phyloP scores from a whole-genome alignment of 1,284 basidiomycete species.

The Mycocalia duriaeana region DNA sequence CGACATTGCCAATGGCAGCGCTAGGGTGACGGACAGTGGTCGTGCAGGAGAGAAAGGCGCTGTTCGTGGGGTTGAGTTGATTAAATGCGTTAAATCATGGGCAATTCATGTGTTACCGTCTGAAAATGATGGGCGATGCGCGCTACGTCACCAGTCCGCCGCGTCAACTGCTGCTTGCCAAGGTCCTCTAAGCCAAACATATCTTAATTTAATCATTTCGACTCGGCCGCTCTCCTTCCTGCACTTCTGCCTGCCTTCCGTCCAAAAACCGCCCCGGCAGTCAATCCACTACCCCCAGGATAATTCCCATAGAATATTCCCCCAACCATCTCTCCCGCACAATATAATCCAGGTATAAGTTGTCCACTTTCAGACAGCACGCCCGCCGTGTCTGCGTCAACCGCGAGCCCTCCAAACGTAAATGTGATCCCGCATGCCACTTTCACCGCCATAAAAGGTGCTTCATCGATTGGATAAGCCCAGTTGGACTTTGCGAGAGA shows the following conservation, averaged over 20 bases:
- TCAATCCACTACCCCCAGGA: constrained; percentile 65
- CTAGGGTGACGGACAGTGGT: too few species aligned
- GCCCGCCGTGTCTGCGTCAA: constrained; percentile 48
- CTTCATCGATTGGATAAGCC: constrained; percentile 48
- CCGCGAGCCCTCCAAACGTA: constrained; percentile 62
- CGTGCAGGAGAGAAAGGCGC: too few species aligned
- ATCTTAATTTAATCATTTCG: too few species aligned
- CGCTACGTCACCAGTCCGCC: too few species aligned
- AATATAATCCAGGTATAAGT: constrained; percentile 51
- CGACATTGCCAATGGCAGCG: too few species aligned
- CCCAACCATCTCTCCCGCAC: constrained; percentile 64
- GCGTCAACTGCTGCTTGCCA: too few species aligned
- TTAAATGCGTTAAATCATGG: too few species aligned
- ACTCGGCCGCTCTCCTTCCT: constrained; percentile 18
- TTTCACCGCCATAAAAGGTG: constrained; percentile 60
- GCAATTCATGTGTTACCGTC: too few species aligned
- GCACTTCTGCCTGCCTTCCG: constrained; percentile 50
- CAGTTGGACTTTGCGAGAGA: constrained; percentile 48
- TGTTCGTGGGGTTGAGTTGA: too few species aligned
- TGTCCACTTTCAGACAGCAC: constrained; percentile 42
- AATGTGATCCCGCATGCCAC: constrained; percentile 67
- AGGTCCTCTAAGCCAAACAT: too few species aligned
- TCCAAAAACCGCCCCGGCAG: constrained; percentile 64
- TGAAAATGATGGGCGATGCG: too few species aligned
- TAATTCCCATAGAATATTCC: constrained; percentile 60